phyloP scores from a whole-genome alignment of 129 eudicot genomes.

The Arctium minus region DNA sequence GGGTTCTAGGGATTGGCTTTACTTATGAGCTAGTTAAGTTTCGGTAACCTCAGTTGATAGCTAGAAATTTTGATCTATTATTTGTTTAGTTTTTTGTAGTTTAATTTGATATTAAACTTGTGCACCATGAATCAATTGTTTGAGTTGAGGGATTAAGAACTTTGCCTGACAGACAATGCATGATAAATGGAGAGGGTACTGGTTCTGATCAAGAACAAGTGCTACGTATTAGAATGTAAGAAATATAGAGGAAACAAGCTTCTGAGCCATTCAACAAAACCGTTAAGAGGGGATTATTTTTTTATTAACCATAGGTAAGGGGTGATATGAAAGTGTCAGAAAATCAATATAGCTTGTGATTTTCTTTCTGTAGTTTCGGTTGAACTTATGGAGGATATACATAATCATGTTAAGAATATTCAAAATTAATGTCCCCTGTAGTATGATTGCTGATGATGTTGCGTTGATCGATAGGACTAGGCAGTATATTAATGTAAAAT shows the following conservation, averaged over 20 bases:
- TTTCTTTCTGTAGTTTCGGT: not conserved
- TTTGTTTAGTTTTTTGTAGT: not conserved
- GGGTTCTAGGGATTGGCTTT: not conserved
- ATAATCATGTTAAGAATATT: not conserved
- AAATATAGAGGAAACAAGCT: not conserved
- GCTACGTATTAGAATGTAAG: not conserved
- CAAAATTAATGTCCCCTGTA: not conserved
- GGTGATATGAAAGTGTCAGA: not conserved
- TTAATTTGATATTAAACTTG: not conserved
- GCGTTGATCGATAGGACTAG: not conserved
- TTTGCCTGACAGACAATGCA: not conserved
- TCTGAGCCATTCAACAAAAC: not conserved
- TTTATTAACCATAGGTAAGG: not conserved
- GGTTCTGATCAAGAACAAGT: not conserved
- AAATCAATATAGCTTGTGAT: not conserved
- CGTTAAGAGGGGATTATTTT: not conserved
- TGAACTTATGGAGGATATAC: not conserved
- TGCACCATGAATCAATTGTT: not conserved
- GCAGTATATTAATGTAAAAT: not conserved
- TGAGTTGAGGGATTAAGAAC: not conserved
- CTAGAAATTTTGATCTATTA: not conserved
- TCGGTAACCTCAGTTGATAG: conserved; percentile 4
- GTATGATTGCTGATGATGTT: not conserved
- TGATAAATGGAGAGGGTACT: not conserved
- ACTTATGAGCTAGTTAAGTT: not conserved